Conservation (phyloP, 73 alveolate species). For the Uronychia setigera region DNA sequence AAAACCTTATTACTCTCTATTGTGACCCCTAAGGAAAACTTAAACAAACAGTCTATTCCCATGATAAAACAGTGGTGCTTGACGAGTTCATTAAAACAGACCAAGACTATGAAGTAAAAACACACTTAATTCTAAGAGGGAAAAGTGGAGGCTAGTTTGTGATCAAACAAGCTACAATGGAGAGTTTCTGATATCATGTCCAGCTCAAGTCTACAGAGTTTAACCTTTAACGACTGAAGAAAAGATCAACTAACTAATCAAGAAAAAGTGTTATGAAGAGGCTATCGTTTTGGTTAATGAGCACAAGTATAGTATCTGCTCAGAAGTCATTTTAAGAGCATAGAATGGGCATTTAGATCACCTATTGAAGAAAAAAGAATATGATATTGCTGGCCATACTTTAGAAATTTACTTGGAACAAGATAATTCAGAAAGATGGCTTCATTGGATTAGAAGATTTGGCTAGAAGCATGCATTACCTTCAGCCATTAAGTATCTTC, state of each 20-base stretch:
- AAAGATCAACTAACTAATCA: not conserved
- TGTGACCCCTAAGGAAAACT: not conserved
- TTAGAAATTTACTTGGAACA: not conserved
- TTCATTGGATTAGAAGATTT: not conserved
- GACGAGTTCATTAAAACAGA: not conserved
- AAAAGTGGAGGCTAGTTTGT: not conserved
- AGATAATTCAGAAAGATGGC: not conserved
- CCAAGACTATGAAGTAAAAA: no score
- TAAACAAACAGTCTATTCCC: not conserved
- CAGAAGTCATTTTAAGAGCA: not conserved
- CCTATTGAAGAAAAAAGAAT: not conserved
- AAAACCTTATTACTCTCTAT: not conserved
- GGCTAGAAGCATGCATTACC: not conserved
- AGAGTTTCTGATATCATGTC: not conserved
- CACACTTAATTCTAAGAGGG: not conserved
- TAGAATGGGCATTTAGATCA: not conserved
- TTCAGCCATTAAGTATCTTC: not conserved
- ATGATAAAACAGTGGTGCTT: not conserved
- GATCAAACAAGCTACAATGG: not conserved
- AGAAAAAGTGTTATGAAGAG: not conserved
- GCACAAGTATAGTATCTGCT: not conserved
- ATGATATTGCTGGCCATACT: not conserved
- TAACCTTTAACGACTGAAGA: not conserved
- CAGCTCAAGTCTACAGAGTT: not conserved
- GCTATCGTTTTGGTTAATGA: not conserved